A percentile compares a stretch with the other conserved stretches of the same genome.
Conservation (phyloP, 495 filamentous ascomycete species). For the Xylaria venustula region DNA sequence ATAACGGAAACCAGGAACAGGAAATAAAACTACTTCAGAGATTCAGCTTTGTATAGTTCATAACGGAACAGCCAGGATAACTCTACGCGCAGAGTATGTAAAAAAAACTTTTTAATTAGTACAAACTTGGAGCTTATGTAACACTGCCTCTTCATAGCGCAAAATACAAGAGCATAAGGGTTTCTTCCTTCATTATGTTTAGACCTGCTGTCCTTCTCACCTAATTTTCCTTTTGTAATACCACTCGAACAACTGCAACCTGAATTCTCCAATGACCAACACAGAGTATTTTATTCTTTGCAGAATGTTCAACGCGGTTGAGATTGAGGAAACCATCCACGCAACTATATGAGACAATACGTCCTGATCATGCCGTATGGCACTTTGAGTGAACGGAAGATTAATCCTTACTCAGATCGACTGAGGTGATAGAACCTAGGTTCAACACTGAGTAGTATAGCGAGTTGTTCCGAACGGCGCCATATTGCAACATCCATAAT, state of each 20-base stretch:
- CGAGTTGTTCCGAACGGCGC: slow-evolving; percentile 20
- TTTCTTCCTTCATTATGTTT: slow-evolving; percentile 7
- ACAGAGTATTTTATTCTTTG: slow-evolving; percentile 30
- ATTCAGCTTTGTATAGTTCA: no score
- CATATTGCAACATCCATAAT: slow-evolving; percentile 59
- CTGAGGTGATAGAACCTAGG: slow-evolving; percentile 10
- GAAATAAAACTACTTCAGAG: no score
- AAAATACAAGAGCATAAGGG: slow-evolving; percentile 24
- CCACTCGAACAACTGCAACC: slow-evolving; percentile 24
- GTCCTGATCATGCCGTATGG: slow-evolving; percentile 19
- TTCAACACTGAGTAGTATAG: slow-evolving; percentile 19
- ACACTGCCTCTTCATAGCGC: slow-evolving; percentile 21
- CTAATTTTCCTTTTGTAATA: slow-evolving; percentile 16
- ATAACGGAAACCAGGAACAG: no score
- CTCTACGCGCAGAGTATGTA: neutral
- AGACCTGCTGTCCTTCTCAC: slow-evolving; percentile 5
- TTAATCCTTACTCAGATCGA: slow-evolving; percentile 25
- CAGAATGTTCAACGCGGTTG: slow-evolving; percentile 30
- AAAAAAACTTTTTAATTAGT: slow-evolving; percentile 25
- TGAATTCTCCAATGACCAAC: slow-evolving; percentile 33
- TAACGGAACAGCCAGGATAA: neutral
- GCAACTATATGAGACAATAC: slow-evolving; percentile 32
- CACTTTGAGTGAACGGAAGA: slow-evolving; percentile 20
- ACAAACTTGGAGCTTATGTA: slow-evolving; percentile 29
- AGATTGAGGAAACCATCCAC: slow-evolving; percentile 29